phyloP scores from a whole-genome alignment of 495 filamentous ascomycete species.

The Parachaetomium inaequale region DNA sequence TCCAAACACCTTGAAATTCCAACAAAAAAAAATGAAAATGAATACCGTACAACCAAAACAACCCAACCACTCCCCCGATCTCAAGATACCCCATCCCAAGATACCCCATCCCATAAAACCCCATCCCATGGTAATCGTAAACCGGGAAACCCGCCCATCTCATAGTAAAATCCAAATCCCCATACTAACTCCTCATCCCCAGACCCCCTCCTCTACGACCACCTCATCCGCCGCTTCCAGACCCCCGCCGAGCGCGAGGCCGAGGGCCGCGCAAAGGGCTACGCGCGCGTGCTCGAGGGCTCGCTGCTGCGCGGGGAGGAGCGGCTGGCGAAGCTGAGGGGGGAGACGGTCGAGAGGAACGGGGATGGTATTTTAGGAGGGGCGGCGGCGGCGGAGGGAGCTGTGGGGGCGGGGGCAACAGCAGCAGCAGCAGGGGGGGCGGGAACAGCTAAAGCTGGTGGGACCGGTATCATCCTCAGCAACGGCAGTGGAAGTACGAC shows the following conservation, averaged over 20 bases:
- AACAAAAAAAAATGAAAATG: no score
- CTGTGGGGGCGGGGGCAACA: neutral
- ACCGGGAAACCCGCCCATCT: no score
- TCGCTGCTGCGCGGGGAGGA: slow-evolving; percentile 71
- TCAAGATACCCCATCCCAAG: neutral
- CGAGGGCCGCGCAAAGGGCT: slow-evolving; percentile 67
- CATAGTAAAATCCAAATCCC: no score
- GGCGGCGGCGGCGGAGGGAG: neutral
- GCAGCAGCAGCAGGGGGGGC: neutral
- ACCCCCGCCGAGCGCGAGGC: slow-evolving; percentile 66
- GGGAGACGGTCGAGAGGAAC: slow-evolving; percentile 35
- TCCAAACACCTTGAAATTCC: no score
- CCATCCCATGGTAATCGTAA: no score
- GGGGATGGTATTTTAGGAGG: slow-evolving; percentile 10
- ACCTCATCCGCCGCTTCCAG: slow-evolving; percentile 73
- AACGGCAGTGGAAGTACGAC: neutral
- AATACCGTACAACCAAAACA: no score
- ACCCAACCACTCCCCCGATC: neutral
- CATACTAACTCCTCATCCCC: no score
- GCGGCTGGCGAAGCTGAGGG: slow-evolving; percentile 59
- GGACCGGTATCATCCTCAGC: no score
- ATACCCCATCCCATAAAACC: no score
- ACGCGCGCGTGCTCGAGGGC: slow-evolving; percentile 67
- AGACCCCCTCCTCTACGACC: slow-evolving; percentile 80
- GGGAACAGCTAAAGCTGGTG: neutral